These are phyloP conservation scores for Tagetes patula DNA, from an alignment of 129 eudicot genomes.

Conservation along the genomic window DNA sequence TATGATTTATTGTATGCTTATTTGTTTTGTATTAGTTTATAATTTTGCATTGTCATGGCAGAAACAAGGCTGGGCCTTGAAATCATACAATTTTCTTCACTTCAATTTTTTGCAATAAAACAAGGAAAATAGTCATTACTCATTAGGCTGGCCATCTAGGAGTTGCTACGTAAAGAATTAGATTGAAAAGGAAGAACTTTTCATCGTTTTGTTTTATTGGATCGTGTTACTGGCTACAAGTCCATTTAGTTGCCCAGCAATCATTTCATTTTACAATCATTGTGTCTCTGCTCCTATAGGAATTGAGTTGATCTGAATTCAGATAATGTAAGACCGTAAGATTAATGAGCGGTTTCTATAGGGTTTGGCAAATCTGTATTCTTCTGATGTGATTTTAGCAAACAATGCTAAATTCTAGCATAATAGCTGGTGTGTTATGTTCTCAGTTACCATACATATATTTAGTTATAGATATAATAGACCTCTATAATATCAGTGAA, in stretches of 20 bases:
- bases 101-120: background rate
- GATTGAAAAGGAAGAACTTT: constrained; percentile 6
- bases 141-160: constrained; percentile 6
- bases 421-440: background rate
- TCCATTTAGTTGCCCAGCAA: background rate
- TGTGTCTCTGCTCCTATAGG: background rate
- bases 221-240: background rate
- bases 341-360: background rate
- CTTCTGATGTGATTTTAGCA: constrained; percentile 4
- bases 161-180: background rate
- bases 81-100: background rate
- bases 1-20: background rate
- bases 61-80: constrained; percentile 6
- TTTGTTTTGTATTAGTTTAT: background rate
- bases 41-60: background rate
- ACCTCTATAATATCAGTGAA: background rate
- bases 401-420: constrained; percentile 1
- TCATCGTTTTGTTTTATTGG: background rate
- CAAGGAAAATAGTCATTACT: constrained; percentile 9
- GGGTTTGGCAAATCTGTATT: background rate
- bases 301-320: constrained; percentile 1
- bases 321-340: constrained; percentile 6
- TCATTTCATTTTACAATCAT: background rate
- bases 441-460: constrained; percentile 2
- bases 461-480: background rate